These are phyloP conservation scores for Fusarium subtropicale DNA, from an alignment of 2,329 filamentous ascomycete species.

Conservation along the genomic window DNA sequence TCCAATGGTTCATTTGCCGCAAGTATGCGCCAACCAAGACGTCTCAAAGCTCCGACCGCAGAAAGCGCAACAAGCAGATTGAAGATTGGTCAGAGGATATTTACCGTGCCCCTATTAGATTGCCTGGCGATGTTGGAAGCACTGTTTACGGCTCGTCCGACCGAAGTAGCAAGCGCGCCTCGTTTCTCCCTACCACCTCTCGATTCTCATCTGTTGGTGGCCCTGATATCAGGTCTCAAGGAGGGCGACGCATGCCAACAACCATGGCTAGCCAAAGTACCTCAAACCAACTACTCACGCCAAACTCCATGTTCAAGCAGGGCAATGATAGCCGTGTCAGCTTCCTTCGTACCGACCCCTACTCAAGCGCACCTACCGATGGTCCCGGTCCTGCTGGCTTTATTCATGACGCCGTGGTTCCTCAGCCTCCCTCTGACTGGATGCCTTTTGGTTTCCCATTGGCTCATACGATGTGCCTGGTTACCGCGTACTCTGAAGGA, in stretches of 20 bases:
- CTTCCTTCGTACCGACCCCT: slow-evolving; percentile 71
- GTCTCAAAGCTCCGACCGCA: slow-evolving; percentile 81
- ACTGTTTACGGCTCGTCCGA: slow-evolving; percentile 71
- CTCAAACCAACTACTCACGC: slow-evolving; percentile 76
- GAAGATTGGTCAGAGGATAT: slow-evolving; percentile 99
- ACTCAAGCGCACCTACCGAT: slow-evolving; percentile 68
- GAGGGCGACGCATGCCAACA: slow-evolving; percentile 72
- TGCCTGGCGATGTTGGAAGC: slow-evolving; percentile 79
- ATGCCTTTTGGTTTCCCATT: slow-evolving; percentile 96
- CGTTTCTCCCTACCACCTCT: slow-evolving; percentile 92
- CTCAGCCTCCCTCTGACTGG: slow-evolving; percentile 96
- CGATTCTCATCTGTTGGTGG: slow-evolving; percentile 93
- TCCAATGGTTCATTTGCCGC: slow-evolving; percentile 95
- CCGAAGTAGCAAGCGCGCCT: slow-evolving; percentile 81
- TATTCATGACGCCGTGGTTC: slow-evolving; percentile 94
- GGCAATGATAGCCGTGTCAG: slow-evolving; percentile 72
- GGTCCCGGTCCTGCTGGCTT: slow-evolving; percentile 89
- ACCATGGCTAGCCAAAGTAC: slow-evolving; percentile 95
- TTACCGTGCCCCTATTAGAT: slow-evolving; percentile 86
- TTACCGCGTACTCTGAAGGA: slow-evolving; percentile 97
- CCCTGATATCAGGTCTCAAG: slow-evolving; percentile 67
- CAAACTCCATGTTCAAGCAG: slow-evolving; percentile 77
- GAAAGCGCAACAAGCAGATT: slow-evolving; percentile 90
- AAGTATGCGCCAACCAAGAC: slow-evolving; percentile 88
- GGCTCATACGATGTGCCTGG: slow-evolving; percentile 91